A percentile compares a stretch with the other conserved stretches of the same genome.
phyloP scores from a whole-genome alignment of 2,329 filamentous ascomycete genomes.

The Alternaria sp. region DNA sequence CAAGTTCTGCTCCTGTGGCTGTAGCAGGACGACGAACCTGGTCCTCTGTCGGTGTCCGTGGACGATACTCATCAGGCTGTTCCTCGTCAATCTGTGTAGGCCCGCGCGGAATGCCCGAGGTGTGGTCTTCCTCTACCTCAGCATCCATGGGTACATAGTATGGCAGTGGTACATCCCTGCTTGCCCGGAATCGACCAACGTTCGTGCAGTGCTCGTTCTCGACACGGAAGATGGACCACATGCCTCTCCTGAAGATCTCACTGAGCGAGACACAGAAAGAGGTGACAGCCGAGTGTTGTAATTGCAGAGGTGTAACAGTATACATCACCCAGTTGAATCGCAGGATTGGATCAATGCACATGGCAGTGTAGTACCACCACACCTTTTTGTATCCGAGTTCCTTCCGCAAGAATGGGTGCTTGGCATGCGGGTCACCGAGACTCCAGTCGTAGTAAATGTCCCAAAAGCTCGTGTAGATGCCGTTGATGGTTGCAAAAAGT shows the following conservation, averaged over 20 bases:
- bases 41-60: conserved; percentile 1
- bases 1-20: conserved; percentile 27
- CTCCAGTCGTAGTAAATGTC: conserved; percentile 97
- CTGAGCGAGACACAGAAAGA: conserved; percentile 81
- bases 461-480: conserved; percentile 87
- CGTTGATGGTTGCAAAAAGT: conserved; percentile 81
- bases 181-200: conserved; percentile 88
- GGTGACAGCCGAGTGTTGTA: conserved; percentile 83
- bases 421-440: conserved; percentile 79
- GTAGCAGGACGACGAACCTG: conserved; percentile 26
- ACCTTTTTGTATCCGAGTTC: conserved; percentile 79
- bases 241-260: conserved; percentile 83
- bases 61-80: conserved; percentile 25
- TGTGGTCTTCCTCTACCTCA: conserved; percentile 14
- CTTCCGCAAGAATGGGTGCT: conserved; percentile 70
- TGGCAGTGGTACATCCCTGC: conserved; percentile 84
- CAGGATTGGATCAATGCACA: conserved; percentile 82
- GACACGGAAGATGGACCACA: conserved; percentile 93
- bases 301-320: conserved; percentile 79
- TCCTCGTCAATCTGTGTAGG: conserved; percentile 42
- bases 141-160: conserved; percentile 64
- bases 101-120: conserved; percentile 13
- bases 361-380: conserved; percentile 88
- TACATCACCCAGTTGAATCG: conserved; percentile 97
- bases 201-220: conserved; percentile 94